Evolutionary conservation across 352 stramenopile species (phyloP), one percentile per base, ranked within the genome.

Genomic region (Thraustochytrium striatum): DNA sequence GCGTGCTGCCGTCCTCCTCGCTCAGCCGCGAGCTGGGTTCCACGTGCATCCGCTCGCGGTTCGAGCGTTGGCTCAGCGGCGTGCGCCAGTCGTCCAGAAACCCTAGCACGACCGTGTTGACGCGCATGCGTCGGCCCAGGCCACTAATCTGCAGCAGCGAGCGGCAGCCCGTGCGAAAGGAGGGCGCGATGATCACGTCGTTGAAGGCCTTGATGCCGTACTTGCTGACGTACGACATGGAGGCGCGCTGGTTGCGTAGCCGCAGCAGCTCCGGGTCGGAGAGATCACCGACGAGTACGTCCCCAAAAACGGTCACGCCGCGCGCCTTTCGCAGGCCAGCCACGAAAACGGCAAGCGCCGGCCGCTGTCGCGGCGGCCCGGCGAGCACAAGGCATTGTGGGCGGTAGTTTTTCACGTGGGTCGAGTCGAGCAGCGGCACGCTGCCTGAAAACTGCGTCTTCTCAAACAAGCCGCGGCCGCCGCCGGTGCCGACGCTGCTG

Each of bases 71-170:
- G 50, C 57, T 25, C 1, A 39, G 19, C 16, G 69, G 69, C 25
- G 33, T 62, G 8, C 50, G 58, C 80, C 80, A 84, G 2, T 79
- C 47, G 19, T 83, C 55, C 0, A 65, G 35, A 8, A 72, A 91
- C 1, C 87, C 86, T 0, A 92, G 79, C 30, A 89, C 86, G 9
- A 91, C 83, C 0, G 88, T 91, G 82, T 92, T 92, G 78, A 89
- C 83, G 59, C 89, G 85, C 85, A 92, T 89, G 0, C 86, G 85
- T 19, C 69, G 69, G n/a, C 87, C 87, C 1, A 92, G 70, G 0
- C 88, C 88, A 21, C 83, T 85, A 1, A 86, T 86, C 69, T 92
- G 88, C 86, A 92, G 89, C 33, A 92, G 69, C 79, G 87, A 87
- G 16, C 84, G 82, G 69, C 89, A 89, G 0, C 88, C 88, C 11